A percentile compares a stretch with the other conserved stretches of the same genome.
phyloP scores from a whole-genome alignment of 495 filamentous ascomycete genomes.

The Talaromyces stipitatus region DNA sequence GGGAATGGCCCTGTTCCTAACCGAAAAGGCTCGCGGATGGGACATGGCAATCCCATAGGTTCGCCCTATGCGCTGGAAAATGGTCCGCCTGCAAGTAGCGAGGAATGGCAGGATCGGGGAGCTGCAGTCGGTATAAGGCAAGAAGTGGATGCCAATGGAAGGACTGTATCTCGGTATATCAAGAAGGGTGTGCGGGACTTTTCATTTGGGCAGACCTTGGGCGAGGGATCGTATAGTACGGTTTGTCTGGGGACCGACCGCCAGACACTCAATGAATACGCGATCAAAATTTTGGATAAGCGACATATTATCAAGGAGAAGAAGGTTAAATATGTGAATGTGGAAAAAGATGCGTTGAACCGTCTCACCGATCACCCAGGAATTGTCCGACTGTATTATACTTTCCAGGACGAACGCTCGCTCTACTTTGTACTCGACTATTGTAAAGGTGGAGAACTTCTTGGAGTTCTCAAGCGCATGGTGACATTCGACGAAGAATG shows the following conservation, averaged over 20 bases:
- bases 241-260: constrained; percentile 92
- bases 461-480: constrained; percentile 90
- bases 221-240: constrained; percentile 97
- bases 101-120: constrained; percentile 93
- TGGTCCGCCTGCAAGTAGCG: constrained; percentile 60
- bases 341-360: constrained; percentile 97
- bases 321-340: constrained; percentile 99
- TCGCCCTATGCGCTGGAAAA: constrained; percentile 56
- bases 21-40: constrained; percentile 37
- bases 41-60: constrained; percentile 37
- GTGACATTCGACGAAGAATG: constrained; percentile 94
- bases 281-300: constrained; percentile 98
- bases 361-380: constrained; percentile 93
- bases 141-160: constrained; percentile 76
- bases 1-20: constrained; percentile 50
- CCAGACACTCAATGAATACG: constrained; percentile 92
- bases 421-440: constrained; percentile 96
- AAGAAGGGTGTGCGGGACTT: constrained; percentile 99
- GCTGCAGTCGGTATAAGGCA: constrained; percentile 72
- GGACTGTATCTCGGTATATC: constrained; percentile 69
- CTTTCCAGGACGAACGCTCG: constrained; percentile 93
- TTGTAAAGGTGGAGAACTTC: constrained; percentile 83
- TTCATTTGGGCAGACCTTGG: constrained; percentile 82
- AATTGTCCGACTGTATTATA: constrained; percentile 96
- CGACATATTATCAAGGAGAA: constrained; percentile 99